phyloP scores from a whole-genome alignment of 768 basidiomycete species.

The Solioccasus polychromus region DNA sequence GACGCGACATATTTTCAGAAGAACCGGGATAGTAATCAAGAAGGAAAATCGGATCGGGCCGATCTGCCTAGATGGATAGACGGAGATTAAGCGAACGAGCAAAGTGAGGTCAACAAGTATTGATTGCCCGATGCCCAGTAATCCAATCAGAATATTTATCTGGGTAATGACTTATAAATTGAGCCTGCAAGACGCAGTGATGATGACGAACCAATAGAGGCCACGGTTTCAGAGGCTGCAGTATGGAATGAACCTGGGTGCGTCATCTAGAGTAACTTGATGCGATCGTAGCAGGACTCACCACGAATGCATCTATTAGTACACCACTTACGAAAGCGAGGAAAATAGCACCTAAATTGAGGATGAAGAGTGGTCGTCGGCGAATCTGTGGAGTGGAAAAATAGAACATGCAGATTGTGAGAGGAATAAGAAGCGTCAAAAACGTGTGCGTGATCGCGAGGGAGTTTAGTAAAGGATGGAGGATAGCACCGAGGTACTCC shows the following conservation, averaged over 20 bases:
- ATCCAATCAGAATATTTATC: conserved; percentile 18
- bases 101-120: conserved; percentile 26
- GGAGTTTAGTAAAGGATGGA: conserved; percentile 13
- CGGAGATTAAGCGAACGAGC: conserved; percentile 21
- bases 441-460: conserved; percentile 25
- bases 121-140: conserved; percentile 21
- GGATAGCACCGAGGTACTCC: too few relatives aligned
- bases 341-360: conserved; percentile 12
- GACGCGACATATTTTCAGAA: conserved; percentile 23
- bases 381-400: conserved; percentile 20
- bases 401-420: conserved; percentile 18
- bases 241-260: conserved; percentile 21
- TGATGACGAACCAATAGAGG: conserved; percentile 3
- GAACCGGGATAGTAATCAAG: conserved; percentile 13
- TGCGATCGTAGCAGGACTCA: background rate
- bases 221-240: conserved; percentile 18
- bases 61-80: conserved; percentile 17
- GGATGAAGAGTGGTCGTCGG: conserved; percentile 16
- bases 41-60: conserved; percentile 6
- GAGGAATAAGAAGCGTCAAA: conserved; percentile 18
- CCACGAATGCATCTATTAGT: conserved; percentile 9
- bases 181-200: background rate
- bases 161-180: conserved; percentile 1
- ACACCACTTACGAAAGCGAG: conserved; percentile 14
- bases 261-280: background rate